Evolutionary conservation across 306 rosid genomes (phyloP).

Genomic region (Luffa aegyptiaca): DNA sequence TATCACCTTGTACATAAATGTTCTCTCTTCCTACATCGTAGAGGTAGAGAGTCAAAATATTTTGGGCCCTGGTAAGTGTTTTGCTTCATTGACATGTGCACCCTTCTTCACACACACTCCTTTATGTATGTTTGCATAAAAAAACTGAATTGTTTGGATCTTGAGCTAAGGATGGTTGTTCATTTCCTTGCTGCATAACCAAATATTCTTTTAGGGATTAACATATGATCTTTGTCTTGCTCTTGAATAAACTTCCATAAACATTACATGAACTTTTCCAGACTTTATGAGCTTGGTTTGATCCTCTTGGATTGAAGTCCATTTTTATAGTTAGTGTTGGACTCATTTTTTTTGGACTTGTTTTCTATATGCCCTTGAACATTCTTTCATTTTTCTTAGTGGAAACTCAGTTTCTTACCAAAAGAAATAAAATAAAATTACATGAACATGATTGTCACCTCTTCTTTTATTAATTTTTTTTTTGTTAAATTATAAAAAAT

Average conservation of each 20-base stretch:
- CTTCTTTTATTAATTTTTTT: neutral
- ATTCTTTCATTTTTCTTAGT: no score
- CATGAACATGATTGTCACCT: neutral
- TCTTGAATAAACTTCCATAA: no score
- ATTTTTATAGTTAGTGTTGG: neutral
- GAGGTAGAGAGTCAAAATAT: slow-evolving; percentile 62
- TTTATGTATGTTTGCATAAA: neutral
- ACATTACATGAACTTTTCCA: no score
- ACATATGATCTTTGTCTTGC: no score
- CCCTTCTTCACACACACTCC: neutral
- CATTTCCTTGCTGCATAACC: no score
- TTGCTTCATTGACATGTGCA: slow-evolving; percentile 5
- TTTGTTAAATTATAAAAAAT: no score
- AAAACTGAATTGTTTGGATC: neutral
- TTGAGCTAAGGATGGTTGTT: neutral
- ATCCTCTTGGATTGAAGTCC: no score
- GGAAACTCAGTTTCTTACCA: no score
- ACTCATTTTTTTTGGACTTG: neutral
- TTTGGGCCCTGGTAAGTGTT: slow-evolving; percentile 76
- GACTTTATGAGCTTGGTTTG: no score
- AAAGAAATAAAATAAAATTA: neutral
- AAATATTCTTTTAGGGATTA: no score
- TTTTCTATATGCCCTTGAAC: neutral
- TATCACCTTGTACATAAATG: slow-evolving; percentile 65
- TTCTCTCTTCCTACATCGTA: slow-evolving; percentile 78